A percentile compares a stretch with the other conserved stretches of the same genome.
These are phyloP conservation scores for Malus hybrid DNA, from an alignment of 331 rosid species.

Conservation along the genomic window DNA sequence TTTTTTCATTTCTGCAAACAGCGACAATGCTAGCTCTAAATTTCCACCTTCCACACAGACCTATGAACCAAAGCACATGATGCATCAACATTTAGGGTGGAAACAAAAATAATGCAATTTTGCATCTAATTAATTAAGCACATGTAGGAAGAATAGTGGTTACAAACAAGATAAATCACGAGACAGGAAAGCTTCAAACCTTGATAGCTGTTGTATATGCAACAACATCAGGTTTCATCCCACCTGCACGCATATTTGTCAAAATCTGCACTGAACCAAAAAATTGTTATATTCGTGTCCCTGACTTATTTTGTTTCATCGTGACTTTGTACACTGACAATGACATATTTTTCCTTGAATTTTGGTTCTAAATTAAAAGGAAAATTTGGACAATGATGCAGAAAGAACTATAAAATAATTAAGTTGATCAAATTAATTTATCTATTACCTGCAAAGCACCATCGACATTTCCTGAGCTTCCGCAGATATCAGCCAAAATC, in stretches of 20 bases:
- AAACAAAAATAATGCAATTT: background rate
- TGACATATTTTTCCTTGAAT: background rate
- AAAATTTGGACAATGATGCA: background rate
- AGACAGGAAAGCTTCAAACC: slow-evolving; percentile 41
- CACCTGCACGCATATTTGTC: slow-evolving; percentile 57
- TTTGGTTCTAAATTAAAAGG: background rate
- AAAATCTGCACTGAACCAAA: slow-evolving; percentile 65
- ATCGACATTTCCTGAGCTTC: slow-evolving; percentile 53
- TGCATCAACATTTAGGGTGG: slow-evolving; percentile 8
- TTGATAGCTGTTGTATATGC: slow-evolving; percentile 87
- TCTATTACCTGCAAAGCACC: slow-evolving; percentile 70
- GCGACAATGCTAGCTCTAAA: slow-evolving; percentile 52
- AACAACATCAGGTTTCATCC: slow-evolving; percentile 80
- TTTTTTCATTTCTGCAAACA: slow-evolving; percentile 81
- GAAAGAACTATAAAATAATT: slow-evolving; percentile 1
- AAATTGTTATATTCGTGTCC: slow-evolving; percentile 12
- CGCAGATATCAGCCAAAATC: slow-evolving; percentile 72
- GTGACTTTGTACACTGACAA: background rate
- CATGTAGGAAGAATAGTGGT: background rate
- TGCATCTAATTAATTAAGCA: background rate
- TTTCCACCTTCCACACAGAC: slow-evolving; percentile 67
- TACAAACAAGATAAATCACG: slow-evolving; percentile 10
- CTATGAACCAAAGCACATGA: slow-evolving; percentile 41
- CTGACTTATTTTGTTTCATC: slow-evolving; percentile 8
- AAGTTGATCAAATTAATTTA: slow-evolving; percentile 3